Conservation (phyloP, 805 yeast species). For the Vanderwaltozyma yarrowii region DNA sequence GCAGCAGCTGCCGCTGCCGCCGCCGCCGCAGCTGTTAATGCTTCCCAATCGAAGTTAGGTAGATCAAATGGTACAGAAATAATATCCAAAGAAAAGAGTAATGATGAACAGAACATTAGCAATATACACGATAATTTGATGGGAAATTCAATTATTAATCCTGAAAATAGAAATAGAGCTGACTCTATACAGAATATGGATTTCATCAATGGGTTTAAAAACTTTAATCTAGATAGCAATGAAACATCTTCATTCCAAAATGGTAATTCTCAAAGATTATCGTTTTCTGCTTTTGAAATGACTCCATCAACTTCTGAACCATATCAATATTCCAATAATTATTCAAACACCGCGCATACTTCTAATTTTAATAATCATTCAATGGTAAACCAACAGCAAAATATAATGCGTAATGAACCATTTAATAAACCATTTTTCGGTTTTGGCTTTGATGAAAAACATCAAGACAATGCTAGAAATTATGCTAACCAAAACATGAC, state of each 20-base stretch:
- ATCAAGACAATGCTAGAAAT: background rate
- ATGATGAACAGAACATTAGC: too few species aligned
- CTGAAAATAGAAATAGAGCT: too few species aligned
- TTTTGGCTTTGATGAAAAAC: background rate
- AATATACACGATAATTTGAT: too few species aligned
- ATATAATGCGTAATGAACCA: background rate
- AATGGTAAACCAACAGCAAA: background rate
- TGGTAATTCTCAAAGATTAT: background rate
- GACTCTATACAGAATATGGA: slow-evolving; percentile 7
- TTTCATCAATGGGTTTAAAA: slow-evolving; percentile 21
- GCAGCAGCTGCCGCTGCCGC: slow-evolving; percentile 8
- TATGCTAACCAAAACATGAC: background rate
- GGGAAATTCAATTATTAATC: too few species aligned
- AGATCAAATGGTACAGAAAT: too few species aligned
- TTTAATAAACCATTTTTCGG: background rate
- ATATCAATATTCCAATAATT: background rate
- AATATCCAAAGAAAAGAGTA: too few species aligned
- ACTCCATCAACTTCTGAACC: slow-evolving; percentile 20
- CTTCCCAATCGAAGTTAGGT: background rate
- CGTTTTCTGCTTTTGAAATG: slow-evolving; percentile 12
- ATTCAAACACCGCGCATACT: background rate
- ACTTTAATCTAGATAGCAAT: slow-evolving; percentile 2
- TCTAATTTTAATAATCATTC: background rate
- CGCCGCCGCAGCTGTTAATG: too few species aligned
- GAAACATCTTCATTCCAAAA: background rate